Base-by-base conservation (phyloP, 495 filamentous ascomycete genomes). In the Tuber calosporum region DNA sequence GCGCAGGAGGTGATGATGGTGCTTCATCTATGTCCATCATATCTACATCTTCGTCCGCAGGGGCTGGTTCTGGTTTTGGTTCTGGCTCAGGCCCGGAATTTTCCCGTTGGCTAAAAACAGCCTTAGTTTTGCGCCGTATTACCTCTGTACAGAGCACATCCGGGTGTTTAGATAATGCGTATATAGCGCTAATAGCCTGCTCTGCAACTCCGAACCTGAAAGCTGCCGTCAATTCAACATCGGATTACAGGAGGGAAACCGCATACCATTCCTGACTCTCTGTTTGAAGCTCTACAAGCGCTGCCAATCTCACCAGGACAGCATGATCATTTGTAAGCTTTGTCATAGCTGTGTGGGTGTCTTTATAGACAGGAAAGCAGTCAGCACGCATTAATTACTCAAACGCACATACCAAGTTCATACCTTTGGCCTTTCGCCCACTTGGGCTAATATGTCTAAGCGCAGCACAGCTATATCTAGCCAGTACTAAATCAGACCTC, bases 131-230 rank as follows among this genome's bases (percentile, higher is more conserved):
- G 71, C 92, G 87, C 70, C 92, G 87, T 43, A 99, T 86, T 34
- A 98, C 91, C 73, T 97, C 93, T 3, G 95, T 94, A 83, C 94
- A 98, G 36, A 99, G 86, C 40, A 90, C 90, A 83, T 99, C 95
- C 0, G 95, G 95, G 78, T 97, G 94, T 77, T 95, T 97, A 1
- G 94, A 92, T 34, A 99, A 84, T n/a, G 91, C 87, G 81, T 98
- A 99, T 75, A 99, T 97, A 43, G 95, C 95, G 73, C 92, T 90
- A 79, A 98, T 93, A 26, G 95, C 93, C 82, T 99, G 96, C 79
- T 99, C 95, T 22, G 96, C 94, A n/a, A 97, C 91, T 11, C 96
- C 94, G 78, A 87, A 89, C 83, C 83, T 84, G 73, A 26, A 20
- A 66, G 26, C 42, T 34, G 1, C 69, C 22, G 36, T 77, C 42